Evolutionary conservation across 2,329 filamentous ascomycete species (phyloP).

Genomic region (Ophiostoma sp.): DNA sequence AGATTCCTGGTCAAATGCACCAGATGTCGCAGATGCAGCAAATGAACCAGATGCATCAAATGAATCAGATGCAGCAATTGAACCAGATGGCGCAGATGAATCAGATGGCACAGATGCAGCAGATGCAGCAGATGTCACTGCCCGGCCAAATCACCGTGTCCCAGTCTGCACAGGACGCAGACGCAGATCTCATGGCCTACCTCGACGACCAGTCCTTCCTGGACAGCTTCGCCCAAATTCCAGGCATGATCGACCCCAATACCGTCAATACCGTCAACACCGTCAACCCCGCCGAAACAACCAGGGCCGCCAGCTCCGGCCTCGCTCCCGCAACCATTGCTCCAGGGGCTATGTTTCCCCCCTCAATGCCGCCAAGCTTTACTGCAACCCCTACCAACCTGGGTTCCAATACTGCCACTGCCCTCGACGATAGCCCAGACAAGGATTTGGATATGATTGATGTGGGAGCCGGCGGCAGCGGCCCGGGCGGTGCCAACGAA

Average conservation of each 20-base stretch:
- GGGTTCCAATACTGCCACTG: background rate
- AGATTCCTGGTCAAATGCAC: background rate
- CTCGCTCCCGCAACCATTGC: background rate
- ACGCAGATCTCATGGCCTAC: constrained; percentile 41
- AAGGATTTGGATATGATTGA: background rate
- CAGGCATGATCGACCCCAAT: background rate
- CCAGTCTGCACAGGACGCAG: constrained; percentile 5
- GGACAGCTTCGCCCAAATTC: constrained; percentile 26
- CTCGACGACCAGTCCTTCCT: constrained; percentile 40
- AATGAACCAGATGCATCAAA: background rate
- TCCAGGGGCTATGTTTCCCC: constrained; percentile 17
- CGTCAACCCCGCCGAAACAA: background rate
- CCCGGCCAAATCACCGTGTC: background rate
- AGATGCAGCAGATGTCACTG: background rate
- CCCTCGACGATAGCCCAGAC: constrained; percentile 27
- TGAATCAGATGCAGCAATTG: background rate
- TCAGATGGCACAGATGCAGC: background rate
- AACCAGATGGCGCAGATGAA: background rate
- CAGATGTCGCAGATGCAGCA: background rate
- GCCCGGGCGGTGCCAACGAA: constrained; percentile 10
- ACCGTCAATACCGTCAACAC: background rate
- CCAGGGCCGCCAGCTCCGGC: background rate
- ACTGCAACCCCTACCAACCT: background rate
- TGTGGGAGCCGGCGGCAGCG: constrained; percentile 5
- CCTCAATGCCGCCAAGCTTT: background rate